phyloP scores from a whole-genome alignment of 2,329 filamentous ascomycete genomes.

The Colletotrichum magnum region DNA sequence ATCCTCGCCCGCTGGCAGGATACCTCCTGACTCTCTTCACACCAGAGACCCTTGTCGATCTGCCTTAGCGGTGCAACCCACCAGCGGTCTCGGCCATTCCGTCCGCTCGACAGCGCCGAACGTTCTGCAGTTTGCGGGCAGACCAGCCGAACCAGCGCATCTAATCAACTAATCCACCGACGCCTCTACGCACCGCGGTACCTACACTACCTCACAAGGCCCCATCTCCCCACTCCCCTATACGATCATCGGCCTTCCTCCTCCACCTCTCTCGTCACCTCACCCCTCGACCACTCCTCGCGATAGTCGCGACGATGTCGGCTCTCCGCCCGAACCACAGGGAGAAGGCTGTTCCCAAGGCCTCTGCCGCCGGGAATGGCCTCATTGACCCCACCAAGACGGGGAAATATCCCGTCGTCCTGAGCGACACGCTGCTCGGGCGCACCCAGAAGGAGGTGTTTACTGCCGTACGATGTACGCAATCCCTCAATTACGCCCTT shows the following conservation, averaged over 20 bases:
- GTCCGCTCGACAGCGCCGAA: slow-evolving; percentile 23
- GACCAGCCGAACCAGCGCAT: slow-evolving; percentile 15
- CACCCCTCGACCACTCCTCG: not conserved
- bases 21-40: not conserved
- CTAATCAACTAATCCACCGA: too few species aligned
- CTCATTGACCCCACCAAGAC: slow-evolving; percentile 72
- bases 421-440: slow-evolving; percentile 73
- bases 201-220: too few species aligned
- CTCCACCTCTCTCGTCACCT: slow-evolving; percentile 3
- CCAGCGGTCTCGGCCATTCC: slow-evolving; percentile 37
- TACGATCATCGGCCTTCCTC: slow-evolving; percentile 28
- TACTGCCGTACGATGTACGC: slow-evolving; percentile 72
- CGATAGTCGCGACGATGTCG: slow-evolving; percentile 39
- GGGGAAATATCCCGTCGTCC: slow-evolving; percentile 74
- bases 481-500: not conserved
- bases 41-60: slow-evolving; percentile 12
- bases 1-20: not conserved
- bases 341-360: slow-evolving; percentile 40
- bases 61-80: slow-evolving; percentile 33
- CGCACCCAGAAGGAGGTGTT: slow-evolving; percentile 70
- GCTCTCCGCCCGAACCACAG: slow-evolving; percentile 41
- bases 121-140: slow-evolving; percentile 24
- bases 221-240: slow-evolving; percentile 30
- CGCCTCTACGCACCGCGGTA: too few species aligned
- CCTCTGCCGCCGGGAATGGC: slow-evolving; percentile 44